A percentile compares a stretch with the other conserved stretches of the same genome.
phyloP scores from a whole-genome alignment of 2,329 filamentous ascomycete species.

The Alternaria angustiovoidea region DNA sequence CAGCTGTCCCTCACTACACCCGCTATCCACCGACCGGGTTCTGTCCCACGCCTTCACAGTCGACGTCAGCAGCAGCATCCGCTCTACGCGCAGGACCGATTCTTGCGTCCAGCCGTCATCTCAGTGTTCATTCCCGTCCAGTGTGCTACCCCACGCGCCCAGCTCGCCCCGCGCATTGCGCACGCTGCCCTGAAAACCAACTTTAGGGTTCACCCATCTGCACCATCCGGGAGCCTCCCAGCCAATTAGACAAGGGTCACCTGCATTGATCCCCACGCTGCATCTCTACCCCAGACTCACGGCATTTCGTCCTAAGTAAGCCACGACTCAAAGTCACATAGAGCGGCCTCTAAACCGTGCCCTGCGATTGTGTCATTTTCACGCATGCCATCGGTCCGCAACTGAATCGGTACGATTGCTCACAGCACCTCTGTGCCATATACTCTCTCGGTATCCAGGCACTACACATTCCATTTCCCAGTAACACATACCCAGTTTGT shows the following conservation, averaged over 20 bases:
- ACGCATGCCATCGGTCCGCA: slow-evolving; percentile 23
- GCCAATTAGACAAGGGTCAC: slow-evolving; percentile 39
- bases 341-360: slow-evolving; percentile 24
- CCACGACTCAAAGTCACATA: slow-evolving; percentile 23
- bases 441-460: slow-evolving; percentile 10
- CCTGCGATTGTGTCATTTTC: slow-evolving; percentile 29
- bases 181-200: slow-evolving; percentile 33
- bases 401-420: slow-evolving; percentile 20
- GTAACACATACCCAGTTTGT: slow-evolving; percentile 17
- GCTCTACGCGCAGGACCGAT: slow-evolving; percentile 37
- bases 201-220: slow-evolving; percentile 33
- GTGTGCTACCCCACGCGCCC: slow-evolving; percentile 36
- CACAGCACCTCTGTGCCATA: slow-evolving; percentile 17
- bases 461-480: slow-evolving; percentile 3
- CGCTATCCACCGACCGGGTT: slow-evolving; percentile 5
- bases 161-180: slow-evolving; percentile 32
- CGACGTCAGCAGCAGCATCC: slow-evolving; percentile 27
- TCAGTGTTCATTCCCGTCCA: slow-evolving; percentile 20
- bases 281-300: slow-evolving; percentile 41
- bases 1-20: slow-evolving; percentile 8
- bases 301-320: slow-evolving; percentile 17
- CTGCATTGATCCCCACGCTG: slow-evolving; percentile 39
- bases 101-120: slow-evolving; percentile 28
- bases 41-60: slow-evolving; percentile 11
- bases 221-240: slow-evolving; percentile 24